Evolutionary conservation across 768 basidiomycete species (phyloP).

Genomic region (Mycena belliarum): DNA sequence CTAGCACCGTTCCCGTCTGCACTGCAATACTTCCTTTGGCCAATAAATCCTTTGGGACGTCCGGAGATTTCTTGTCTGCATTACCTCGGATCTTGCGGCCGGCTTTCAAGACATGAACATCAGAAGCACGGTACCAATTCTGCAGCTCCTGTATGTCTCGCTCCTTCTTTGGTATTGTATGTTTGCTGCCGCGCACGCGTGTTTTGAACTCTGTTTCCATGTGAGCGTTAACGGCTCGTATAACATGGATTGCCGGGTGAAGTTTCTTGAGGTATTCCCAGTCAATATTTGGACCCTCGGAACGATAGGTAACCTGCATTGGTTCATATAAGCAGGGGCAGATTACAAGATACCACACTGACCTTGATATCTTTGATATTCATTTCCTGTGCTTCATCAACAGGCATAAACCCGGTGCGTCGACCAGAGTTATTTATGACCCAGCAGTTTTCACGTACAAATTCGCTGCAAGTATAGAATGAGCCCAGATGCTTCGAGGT

Average conservation of each 20-base stretch:
- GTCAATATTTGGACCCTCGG: constrained; percentile 23
- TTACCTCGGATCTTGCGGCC: constrained; percentile 19
- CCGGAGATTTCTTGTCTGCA: constrained; percentile 5
- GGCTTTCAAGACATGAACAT: constrained; percentile 21
- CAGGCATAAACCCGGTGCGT: constrained; percentile 1
- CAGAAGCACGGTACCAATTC: constrained; percentile 21
- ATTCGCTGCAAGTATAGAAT: constrained; percentile 6
- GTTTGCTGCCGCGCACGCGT: constrained; percentile 13
- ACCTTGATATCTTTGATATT: constrained; percentile 23
- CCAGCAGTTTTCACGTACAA: constrained; percentile 25
- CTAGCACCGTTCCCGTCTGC: constrained; percentile 9
- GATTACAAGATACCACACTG: not conserved
- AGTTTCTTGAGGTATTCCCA: constrained; percentile 24
- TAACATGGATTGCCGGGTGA: constrained; percentile 21
- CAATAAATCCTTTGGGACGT: constrained; percentile 21
- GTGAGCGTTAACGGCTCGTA: constrained; percentile 18
- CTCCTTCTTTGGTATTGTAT: constrained; percentile 20
- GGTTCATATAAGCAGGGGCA: not conserved
- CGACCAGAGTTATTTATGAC: constrained; percentile 22
- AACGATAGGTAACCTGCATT: constrained; percentile 24
- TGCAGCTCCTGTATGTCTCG: not conserved
- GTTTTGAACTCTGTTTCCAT: constrained; percentile 14
- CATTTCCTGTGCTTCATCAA: constrained; percentile 26
- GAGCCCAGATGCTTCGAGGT: too few relatives aligned
- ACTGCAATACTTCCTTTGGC: constrained; percentile 18